Base-by-base conservation (phyloP, 768 basidiomycete genomes). In the Lactarius deliciosus region DNA sequence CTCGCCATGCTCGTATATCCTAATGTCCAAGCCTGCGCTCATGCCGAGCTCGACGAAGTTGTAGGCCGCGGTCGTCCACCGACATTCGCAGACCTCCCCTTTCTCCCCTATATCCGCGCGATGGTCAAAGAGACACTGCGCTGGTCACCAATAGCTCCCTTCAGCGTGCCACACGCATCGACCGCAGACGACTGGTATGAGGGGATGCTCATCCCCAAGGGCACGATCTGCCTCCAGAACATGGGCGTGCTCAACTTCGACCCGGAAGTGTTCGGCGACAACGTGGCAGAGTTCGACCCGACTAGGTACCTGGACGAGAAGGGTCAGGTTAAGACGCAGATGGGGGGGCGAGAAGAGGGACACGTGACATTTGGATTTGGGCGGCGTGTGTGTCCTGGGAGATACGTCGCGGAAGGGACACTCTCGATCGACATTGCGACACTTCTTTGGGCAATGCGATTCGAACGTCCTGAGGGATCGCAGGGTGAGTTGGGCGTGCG, bases 21-120 rank as follows among this genome's bases (percentile, higher is more conserved):
- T 1, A 74, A 77, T 15, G 69, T 74, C 20, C 79, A 78, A 64
- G 63, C 45, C 13, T 76, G 70, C 60, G 81, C 80, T 0, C 82
- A 81, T 58, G 73, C 71, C 4, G 81, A 82, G 68, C 73, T 83
- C 16, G 81, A 83, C 66, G 30, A 58, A 2, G 75, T 82, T 5
- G 67, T 82, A 13, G 60, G 77, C 18, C 28, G 54, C 1, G 74
- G 69, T 22, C 73, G 80, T 5, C 72, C 82, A 9, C 82, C 81
- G 0, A 72, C 72, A 3, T 75, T 78, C 22, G 65, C 68, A 5
- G 78, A 79, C 66, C 60, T 70, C 41, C 59, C 61, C 7, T 57
- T 70, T 38, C 71, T 82, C 8, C 80, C 79, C 2, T 83, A 79
- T 62, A 63, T 80, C 25, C 73, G 77, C 50, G 75, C 75, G 4